Base-by-base conservation (phyloP, 495 filamentous ascomycete genomes). In the Penicillium steckii region DNA sequence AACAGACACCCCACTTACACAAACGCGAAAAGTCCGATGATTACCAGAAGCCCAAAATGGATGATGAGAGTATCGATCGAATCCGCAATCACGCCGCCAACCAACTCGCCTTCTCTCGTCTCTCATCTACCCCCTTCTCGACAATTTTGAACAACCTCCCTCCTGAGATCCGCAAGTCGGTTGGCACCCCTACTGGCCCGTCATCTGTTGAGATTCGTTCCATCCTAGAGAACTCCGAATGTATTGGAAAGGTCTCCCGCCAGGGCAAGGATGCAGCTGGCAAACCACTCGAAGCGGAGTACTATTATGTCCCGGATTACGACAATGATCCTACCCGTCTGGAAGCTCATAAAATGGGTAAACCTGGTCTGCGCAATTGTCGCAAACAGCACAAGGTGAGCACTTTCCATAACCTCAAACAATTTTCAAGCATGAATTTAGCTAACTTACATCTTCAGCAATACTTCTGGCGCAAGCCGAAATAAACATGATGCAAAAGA, bases 381-480 rank as follows among this genome's bases (percentile, higher is more conserved):
- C 79, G 94, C 54, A 96, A 95, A 72, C 87, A 90, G 62, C 94
- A 98, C 71, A 98, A 98, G 89, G 94, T 98, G n/a, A n/a, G n/a
- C n/a, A n/a, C 74, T 64, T 76, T 71, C 35, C 2, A 26, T 6
- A 42, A 4, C 22, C 27, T 12, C 18, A 15, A n/a, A n/a, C 1
- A 29, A 15, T 32, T 29, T 6, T 7, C 15, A 8, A 29, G 15
- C n/a, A 15, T 23, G 7, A 29, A 8, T 9, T 52, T 68, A 50
- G 64, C 54, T 9, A 13, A 21, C 21, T 22, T 22, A 41, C 38
- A 8, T 12, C 57, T 61, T 46, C 51, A 95, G 90, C 90, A 94
- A 95, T 94, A 95, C 68, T 95, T 86, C 74, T 95, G 90, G 90
- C 89, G 88, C 64, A 86, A 88, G 61, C 90, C 90, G 30, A 85